phyloP scores from a whole-genome alignment of 139 green algal species.

The Chlamydomonas incerta region DNA sequence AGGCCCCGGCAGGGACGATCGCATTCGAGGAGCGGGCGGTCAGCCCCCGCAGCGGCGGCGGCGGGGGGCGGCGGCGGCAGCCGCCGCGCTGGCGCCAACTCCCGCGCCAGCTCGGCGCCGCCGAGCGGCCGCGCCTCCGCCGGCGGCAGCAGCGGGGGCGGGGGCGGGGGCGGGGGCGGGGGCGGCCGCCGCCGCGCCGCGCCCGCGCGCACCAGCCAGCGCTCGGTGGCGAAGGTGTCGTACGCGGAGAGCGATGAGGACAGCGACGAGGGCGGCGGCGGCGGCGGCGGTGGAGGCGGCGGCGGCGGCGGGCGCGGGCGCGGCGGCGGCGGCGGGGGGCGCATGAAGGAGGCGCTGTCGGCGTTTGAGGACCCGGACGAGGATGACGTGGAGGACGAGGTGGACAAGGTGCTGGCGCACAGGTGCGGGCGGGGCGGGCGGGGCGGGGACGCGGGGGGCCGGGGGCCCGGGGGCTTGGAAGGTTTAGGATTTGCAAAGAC shows the following conservation, averaged over 20 bases:
- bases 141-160: too few species aligned
- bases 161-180: too few species aligned
- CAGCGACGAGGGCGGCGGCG: conserved; percentile 20
- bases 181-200: neutral
- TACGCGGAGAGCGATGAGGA: conserved; percentile 46
- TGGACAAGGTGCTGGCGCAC: conserved; percentile 78
- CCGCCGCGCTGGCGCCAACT: neutral
- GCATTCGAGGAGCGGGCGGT: conserved; percentile 25
- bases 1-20: too few species aligned
- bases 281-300: neutral
- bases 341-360: conserved; percentile 54
- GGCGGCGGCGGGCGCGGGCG: neutral
- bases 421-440: conserved; percentile 46
- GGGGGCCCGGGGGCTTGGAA: neutral
- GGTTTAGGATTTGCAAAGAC: too few species aligned
- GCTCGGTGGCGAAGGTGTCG: conserved; percentile 38
- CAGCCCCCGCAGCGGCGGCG: neutral
- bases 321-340: neutral
- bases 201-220: conserved; percentile 37
- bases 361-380: conserved; percentile 62
- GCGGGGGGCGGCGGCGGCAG: neutral
- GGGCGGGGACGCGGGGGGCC: neutral
- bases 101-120: neutral
- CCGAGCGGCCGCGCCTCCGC: neutral
- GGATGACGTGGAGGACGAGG: conserved; percentile 71